Percentiles rank a stretch among this genome's conserved stretches.
Conservation (phyloP, 139 green algal genomes). For the Chlorella sp. region DNA sequence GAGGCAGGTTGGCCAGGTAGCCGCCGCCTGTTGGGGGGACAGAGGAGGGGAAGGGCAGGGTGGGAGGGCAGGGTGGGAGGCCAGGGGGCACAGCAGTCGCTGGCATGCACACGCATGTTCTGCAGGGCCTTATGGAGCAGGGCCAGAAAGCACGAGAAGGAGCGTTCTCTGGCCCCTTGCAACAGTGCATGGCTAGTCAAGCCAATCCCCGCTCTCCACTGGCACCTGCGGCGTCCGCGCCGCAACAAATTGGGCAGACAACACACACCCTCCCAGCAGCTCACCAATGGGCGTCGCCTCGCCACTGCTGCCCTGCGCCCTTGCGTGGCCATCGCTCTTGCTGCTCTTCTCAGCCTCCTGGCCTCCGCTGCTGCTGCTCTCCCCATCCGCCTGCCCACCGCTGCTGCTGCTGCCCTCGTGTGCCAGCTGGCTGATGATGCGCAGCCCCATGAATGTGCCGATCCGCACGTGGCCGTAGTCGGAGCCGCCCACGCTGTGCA, state of each 20-base stretch:
- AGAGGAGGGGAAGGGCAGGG: neutral
- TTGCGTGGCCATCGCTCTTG: neutral
- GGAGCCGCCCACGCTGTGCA: slow-evolving; percentile 83
- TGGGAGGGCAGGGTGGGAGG: too few relatives aligned
- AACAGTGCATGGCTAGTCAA: neutral
- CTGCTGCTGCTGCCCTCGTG: neutral
- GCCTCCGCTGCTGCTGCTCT: neutral
- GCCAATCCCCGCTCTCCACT: too few relatives aligned
- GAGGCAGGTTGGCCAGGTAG: slow-evolving; percentile 72
- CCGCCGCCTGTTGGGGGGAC: slow-evolving; percentile 42
- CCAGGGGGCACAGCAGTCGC: too few relatives aligned
- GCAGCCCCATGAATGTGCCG: slow-evolving; percentile 90
- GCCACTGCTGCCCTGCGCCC: too few relatives aligned
- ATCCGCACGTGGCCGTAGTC: slow-evolving; percentile 89
- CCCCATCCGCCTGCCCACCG: neutral
- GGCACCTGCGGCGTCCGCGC: too few relatives aligned
- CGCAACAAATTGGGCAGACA: too few relatives aligned
- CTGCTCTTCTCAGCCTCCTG: too few relatives aligned
- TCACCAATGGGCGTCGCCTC: slow-evolving; percentile 4
- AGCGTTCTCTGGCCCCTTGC: neutral
- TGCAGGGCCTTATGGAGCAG: too few relatives aligned
- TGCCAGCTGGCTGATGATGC: slow-evolving; percentile 54
- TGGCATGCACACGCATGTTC: too few relatives aligned
- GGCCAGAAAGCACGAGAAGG: too few relatives aligned
- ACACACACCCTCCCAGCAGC: neutral